These are phyloP conservation scores for Pichia nakasei DNA, from an alignment of 805 yeast species.

Conservation along the genomic window DNA sequence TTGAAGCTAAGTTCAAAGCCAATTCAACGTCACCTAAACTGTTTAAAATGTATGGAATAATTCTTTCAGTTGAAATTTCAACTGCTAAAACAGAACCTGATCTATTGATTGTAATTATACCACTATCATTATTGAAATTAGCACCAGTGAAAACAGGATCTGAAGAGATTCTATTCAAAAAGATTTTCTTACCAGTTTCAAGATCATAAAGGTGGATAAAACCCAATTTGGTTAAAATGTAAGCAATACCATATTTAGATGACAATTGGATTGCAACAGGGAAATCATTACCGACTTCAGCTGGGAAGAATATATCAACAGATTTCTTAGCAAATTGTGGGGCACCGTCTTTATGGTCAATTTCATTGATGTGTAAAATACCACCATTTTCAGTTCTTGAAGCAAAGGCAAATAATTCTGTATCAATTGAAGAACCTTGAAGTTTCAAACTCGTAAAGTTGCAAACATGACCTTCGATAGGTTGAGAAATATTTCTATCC, in stretches of 20 bases:
- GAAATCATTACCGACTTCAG: constrained; percentile 93
- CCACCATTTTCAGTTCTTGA: constrained; percentile 80
- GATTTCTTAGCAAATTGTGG: constrained; percentile 85
- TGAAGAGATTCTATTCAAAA: constrained; percentile 92
- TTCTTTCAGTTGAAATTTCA: constrained; percentile 73
- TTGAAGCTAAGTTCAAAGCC: constrained; percentile 81
- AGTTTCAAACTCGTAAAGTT: constrained; percentile 71
- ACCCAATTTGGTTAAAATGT: constrained; percentile 89
- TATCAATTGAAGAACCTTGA: constrained; percentile 64
- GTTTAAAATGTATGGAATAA: constrained; percentile 82
- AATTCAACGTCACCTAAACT: constrained; percentile 79
- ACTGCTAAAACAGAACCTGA: constrained; percentile 93
- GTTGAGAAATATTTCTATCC: constrained; percentile 87
- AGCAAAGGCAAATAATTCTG: constrained; percentile 88
- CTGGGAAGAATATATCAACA: constrained; percentile 91
- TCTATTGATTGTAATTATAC: constrained; percentile 89
- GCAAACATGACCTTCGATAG: constrained; percentile 96
- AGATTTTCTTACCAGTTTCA: constrained; percentile 86
- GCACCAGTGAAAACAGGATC: constrained; percentile 92
- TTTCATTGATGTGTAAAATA: constrained; percentile 86
- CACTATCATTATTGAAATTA: constrained; percentile 59
- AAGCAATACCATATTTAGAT: constrained; percentile 75
- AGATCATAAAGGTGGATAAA: constrained; percentile 92
- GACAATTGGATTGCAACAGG: constrained; percentile 89
- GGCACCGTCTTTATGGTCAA: constrained; percentile 80